A percentile compares a stretch with the other conserved stretches of the same genome.
phyloP scores from a whole-genome alignment of 805 yeast genomes.

The Suhomyces vadensis region DNA sequence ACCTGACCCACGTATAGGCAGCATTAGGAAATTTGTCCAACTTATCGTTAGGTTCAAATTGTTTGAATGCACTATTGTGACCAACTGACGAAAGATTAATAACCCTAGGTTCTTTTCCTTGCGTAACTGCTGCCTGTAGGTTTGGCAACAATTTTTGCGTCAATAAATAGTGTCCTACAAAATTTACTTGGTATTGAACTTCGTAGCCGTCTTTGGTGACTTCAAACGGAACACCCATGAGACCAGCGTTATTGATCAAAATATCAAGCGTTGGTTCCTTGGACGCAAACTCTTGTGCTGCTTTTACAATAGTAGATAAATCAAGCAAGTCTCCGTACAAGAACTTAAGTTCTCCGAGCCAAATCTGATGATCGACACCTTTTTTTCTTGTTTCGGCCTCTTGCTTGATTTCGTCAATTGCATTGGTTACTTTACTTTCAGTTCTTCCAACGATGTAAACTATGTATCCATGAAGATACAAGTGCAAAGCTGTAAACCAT shows the following conservation, averaged over 20 bases:
- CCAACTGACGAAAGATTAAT: constrained; percentile 35
- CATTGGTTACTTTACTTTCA: constrained; percentile 29
- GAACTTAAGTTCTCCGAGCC: constrained; percentile 52
- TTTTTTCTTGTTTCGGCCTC: constrained; percentile 31
- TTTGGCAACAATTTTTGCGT: constrained; percentile 30
- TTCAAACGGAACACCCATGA: constrained; percentile 41
- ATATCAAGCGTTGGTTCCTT: constrained; percentile 32
- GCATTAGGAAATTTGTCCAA: constrained; percentile 28
- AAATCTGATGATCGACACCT: neutral
- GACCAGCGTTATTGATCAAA: constrained; percentile 43
- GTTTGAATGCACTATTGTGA: constrained; percentile 26
- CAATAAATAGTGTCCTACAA: constrained; percentile 36
- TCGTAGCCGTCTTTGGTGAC: constrained; percentile 39
- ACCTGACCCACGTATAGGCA: constrained; percentile 33
- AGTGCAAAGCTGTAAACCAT: constrained; percentile 39
- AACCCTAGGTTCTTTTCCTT: constrained; percentile 28
- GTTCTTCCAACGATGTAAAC: constrained; percentile 41
- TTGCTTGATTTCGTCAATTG: constrained; percentile 31
- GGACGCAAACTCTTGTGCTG: constrained; percentile 24
- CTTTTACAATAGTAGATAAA: constrained; percentile 25
- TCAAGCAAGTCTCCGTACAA: constrained; percentile 57
- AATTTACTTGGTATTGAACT: constrained; percentile 43
- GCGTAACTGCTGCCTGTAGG: constrained; percentile 20
- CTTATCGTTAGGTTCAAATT: constrained; percentile 25
- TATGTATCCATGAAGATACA: constrained; percentile 40